Base-by-base conservation (phyloP, 371 early-diverging fungal genomes). In the Mortierella sp. region DNA sequence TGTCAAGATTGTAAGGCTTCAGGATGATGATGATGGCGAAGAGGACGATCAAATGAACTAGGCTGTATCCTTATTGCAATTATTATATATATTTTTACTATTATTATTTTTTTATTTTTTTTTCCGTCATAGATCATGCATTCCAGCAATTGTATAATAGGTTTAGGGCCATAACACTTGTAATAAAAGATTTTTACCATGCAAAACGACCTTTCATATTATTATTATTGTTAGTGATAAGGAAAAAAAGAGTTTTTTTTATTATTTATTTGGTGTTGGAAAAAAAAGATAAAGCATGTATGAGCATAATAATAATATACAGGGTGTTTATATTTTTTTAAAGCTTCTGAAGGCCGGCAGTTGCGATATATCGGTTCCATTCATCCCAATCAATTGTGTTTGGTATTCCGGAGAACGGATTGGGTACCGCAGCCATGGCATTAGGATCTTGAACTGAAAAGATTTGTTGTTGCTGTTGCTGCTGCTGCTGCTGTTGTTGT, bases 381-480 rank as follows among this genome's bases (percentile, higher is more conserved):
- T 80, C 81, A 10, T 80, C 81, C 81, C 81, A 80, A 43, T 80
- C 81, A 28, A 80, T 80, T 12, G 81, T 80, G 40, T 64, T 70
- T 19, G 81, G 81, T 31, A 80, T 80, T 1, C 81, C 81, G 68
- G 64, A 80, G 66, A 80, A 80, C 15, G 81, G 81, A 51, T 80
- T 80, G 0, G 71, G 81, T 2, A 80, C 75, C 10, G 75, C 60
- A 28, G 60, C 61, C 56, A 64, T 54, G 47, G 62, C 2, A 40
- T 61, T 70, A 10, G 66, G 66, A 19, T 75, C 65, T 10, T 57
- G 61, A 4, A n/a, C n/a, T 8, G n/a, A 49, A 2, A 49, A 22
- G 15, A 3, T 8, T 32, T 32, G 56, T 26, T 66, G 63, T 8
- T 59, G 58, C 37, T 45, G 67, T 42, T 65, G 70, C 12, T 64